Evolutionary conservation across 331 rosid species (phyloP).

Genomic region (Malus hybrid): DNA sequence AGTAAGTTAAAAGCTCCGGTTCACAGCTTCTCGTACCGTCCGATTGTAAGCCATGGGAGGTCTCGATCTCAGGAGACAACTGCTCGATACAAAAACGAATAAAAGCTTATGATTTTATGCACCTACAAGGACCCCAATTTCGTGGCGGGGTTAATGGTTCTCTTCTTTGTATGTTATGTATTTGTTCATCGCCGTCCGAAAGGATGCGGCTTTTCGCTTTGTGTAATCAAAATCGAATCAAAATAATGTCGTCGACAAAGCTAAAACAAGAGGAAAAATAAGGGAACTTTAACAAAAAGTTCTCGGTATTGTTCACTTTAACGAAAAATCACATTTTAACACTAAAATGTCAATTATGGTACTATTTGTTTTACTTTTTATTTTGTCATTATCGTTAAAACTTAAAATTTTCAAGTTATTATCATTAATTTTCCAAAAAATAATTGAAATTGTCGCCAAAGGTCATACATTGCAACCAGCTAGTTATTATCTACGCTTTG

Average conservation of each 20-base stretch:
- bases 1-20: conserved; percentile 25
- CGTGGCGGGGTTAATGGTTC: not conserved
- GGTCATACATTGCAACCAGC: not conserved
- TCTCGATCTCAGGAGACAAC: not conserved
- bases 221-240: not conserved
- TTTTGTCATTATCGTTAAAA: too few relatives aligned
- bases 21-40: not conserved
- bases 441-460: not conserved
- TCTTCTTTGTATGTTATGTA: not conserved
- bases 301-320: too few relatives aligned
- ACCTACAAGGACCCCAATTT: not conserved
- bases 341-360: too few relatives aligned
- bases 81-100: not conserved
- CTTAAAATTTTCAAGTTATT: too few relatives aligned
- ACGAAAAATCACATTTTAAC: too few relatives aligned
- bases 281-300: not conserved
- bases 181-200: not conserved
- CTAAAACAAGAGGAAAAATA: not conserved
- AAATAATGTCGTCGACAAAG: not conserved
- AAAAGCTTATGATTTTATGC: not conserved
- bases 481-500: too few relatives aligned
- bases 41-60: not conserved
- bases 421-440: too few relatives aligned
- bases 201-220: not conserved
- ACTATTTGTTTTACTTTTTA: too few relatives aligned